Base-by-base conservation (phyloP, 176 grass and related monocot genomes). In the Panicum miliaceum region DNA sequence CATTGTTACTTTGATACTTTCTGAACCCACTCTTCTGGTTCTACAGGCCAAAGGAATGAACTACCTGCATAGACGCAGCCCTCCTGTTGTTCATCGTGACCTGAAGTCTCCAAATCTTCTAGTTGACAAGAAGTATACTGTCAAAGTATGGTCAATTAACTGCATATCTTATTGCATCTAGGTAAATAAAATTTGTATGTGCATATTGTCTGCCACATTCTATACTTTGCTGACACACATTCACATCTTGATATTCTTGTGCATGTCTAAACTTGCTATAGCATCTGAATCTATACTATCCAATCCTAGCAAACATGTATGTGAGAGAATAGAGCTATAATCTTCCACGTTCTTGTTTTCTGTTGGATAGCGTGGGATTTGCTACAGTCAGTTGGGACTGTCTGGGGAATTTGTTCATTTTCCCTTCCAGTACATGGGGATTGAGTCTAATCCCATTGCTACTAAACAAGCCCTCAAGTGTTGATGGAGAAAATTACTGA, bases 101-200 rank as follows among this genome's bases (percentile, higher is more conserved):
- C 83, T 98, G 87, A 98, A 98, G 76, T 98, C 96, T 86, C 96
- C 93, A 74, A 98, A 98, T 95, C 92, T 98, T 93, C 84, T 98
- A 48, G 96, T 95, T 51, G 96, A 98, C 82, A 98, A 91, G 83
- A 98, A 98, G 82, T 98, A 98, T 77, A 98, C 93, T 53, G 96
- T 95, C 53, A 98, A 98, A 84, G 96, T 98, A 93, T 84, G 89
- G 25, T 61, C 29, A 60, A 59, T 82, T 37, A 46, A 65, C 72
- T 77, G 26, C 37, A 54, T 53, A 25, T 46, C 35, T 52, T 13
- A 47, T 70, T 70, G 13, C 35, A 76, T 42, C 19, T 86, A 12
- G 7, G 18, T 37, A 29, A 69, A 42, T 14, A 62, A 35, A 73
- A 73, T 52, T 16, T 69, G 23, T 47, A 61, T 40, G 9, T 51